Evolutionary conservation across 257 asterid genomes (phyloP).

Genomic region (Capsicum baccatum): DNA sequence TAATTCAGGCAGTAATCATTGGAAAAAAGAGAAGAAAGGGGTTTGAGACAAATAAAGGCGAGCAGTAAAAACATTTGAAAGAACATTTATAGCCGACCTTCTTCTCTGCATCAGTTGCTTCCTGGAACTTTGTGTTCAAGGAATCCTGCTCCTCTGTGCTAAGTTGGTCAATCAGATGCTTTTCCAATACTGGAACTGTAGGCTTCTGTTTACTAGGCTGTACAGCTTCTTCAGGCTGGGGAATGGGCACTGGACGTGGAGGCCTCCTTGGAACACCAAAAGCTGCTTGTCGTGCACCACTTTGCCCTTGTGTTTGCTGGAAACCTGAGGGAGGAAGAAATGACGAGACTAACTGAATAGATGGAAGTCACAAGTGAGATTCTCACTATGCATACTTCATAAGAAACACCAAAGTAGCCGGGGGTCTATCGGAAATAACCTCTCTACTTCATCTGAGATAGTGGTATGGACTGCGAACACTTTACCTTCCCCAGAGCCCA

Average conservation of each 20-base stretch:
- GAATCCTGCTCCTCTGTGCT: conserved; percentile 91
- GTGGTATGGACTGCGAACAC: too few relatives aligned
- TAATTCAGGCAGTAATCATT: conserved; percentile 26
- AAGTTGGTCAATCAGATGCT: conserved; percentile 85
- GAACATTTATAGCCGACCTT: conserved; percentile 52
- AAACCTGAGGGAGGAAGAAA: conserved; percentile 48
- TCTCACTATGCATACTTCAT: background rate
- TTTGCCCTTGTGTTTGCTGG: conserved; percentile 67
- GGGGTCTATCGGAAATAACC: too few relatives aligned
- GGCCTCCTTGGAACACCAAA: conserved; percentile 72
- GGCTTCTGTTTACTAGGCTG: conserved; percentile 73
- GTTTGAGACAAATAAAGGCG: conserved; percentile 13
- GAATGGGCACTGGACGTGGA: conserved; percentile 89
- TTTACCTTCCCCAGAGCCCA: too few relatives aligned
- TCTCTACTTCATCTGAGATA: too few relatives aligned
- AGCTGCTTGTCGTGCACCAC: conserved; percentile 50
- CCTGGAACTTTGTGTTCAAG: conserved; percentile 78
- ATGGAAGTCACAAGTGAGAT: background rate
- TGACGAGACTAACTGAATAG: conserved; percentile 20
- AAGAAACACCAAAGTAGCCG: background rate
- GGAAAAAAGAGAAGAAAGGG: background rate
- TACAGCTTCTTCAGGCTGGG: conserved; percentile 62
- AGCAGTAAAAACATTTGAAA: background rate
- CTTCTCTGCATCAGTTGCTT: conserved; percentile 90
- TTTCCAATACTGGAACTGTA: conserved; percentile 90